A percentile compares a stretch with the other conserved stretches of the same genome.
phyloP scores from a whole-genome alignment of 139 green algal genomes.

The Auxenochlorella protothecoides region DNA sequence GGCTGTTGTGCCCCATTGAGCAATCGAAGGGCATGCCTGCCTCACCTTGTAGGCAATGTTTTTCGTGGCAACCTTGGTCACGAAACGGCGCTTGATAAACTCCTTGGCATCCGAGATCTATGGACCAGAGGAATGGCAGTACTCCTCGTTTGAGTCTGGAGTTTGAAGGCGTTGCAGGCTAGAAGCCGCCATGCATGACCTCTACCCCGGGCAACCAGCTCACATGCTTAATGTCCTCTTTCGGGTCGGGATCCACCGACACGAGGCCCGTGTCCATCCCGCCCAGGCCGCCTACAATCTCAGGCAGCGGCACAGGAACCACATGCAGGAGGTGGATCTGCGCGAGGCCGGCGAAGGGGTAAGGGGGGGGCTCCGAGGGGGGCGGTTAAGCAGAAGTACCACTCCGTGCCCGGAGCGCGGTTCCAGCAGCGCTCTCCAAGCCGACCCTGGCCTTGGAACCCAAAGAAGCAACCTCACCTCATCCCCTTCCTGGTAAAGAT shows the following conservation, averaged over 20 bases:
- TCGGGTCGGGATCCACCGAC: conserved; percentile 25
- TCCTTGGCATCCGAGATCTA: conserved; percentile 32
- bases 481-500: conserved; percentile 22
- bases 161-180: no score
- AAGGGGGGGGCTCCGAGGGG: no score
- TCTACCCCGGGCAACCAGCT: background rate
- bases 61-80: conserved; percentile 21
- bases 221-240: conserved; percentile 27
- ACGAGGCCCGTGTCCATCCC: conserved; percentile 16
- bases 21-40: background rate
- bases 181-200: background rate
- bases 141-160: no score
- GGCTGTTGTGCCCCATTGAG: background rate
- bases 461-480: background rate
- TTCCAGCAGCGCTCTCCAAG: background rate
- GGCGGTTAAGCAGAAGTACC: no score
- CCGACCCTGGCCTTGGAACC: background rate
- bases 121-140: background rate
- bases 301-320: conserved; percentile 22
- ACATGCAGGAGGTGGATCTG: conserved; percentile 30
- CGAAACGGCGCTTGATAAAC: conserved; percentile 38
- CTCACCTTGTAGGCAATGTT: conserved; percentile 27
- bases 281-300: conserved; percentile 20
- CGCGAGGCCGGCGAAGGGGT: background rate
- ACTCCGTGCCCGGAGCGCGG: no score